Evolutionary conservation across 1,284 basidiomycete genomes (phyloP), one percentile per base, ranked within the genome.

Genomic region (Tylopilus sp.): DNA sequence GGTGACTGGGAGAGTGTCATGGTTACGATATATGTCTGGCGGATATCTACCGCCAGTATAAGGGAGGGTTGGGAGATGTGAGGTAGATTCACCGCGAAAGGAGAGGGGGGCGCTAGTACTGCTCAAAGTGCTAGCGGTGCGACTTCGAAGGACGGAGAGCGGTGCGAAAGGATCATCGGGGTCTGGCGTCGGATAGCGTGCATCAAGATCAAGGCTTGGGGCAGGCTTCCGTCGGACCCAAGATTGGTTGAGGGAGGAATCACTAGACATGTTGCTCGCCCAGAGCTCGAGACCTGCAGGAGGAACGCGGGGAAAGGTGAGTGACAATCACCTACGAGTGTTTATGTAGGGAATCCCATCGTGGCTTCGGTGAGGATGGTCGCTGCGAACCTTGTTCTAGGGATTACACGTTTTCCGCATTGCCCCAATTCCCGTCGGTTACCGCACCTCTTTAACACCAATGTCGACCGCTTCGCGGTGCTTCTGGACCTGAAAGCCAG

Each of bases 271-370:
- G 37, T n/a, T 41, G 46, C 33, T 48, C 45, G 48, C 21, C 55
- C 51, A 39, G 21, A 33, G 42, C 51, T 46, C 48, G 44, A 52
- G 31, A 41, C 60, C 52, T 44, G 58, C 41, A 45, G 51, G 52
- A 44, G 46, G 35, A 41, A 39, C 18, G 35, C 9, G 34, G 26
- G 47, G 48, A 51, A 44, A 61, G 50, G 40, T 48, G 40, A 12
- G 11, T 30, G 44, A 7, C 35, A 46, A 60, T 44, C 44, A 50
- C 46, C 45, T 39, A 55, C 10, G 36, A 36, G 54, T 36, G 52
- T 54, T 68, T 65, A 69, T 64, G 64, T 67, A 66, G 34, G n/a
- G 52, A 54, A 56, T 56, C 53, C 54, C 66, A 67, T 65, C 64
- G 64, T 66, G 64, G 66, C 52, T 65, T 67, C 55, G 63, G 66